These are phyloP conservation scores for Chalciporus piperatus DNA, from an alignment of 768 basidiomycete species.

Conservation along the genomic window DNA sequence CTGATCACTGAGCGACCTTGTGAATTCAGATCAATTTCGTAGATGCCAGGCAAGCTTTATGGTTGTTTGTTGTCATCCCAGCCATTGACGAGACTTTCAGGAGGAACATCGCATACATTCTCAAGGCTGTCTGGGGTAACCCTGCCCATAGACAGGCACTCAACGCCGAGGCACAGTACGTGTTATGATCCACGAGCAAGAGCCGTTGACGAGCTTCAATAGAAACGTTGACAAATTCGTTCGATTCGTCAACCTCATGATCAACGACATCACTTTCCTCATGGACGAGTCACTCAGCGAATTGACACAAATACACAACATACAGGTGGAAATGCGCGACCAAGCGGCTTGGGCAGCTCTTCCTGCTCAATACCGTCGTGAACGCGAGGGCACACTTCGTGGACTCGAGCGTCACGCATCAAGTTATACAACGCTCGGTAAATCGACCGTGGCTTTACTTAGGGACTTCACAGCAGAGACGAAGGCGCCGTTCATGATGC, in stretches of 20 bases:
- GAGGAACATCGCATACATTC: conserved; percentile 81
- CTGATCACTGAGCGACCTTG: conserved; percentile 7
- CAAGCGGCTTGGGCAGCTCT: conserved; percentile 63
- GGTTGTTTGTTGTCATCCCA: not conserved
- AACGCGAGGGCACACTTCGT: conserved; percentile 75
- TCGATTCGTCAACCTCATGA: conserved; percentile 94
- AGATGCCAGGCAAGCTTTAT: conserved; percentile 51
- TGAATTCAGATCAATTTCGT: not conserved
- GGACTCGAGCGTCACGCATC: conserved; percentile 82
- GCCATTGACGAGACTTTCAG: conserved; percentile 38
- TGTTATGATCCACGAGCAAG: not conserved
- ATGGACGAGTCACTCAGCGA: conserved; percentile 95
- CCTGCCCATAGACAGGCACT: conserved; percentile 85
- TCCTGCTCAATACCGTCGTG: conserved; percentile 72
- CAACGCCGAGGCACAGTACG: conserved; percentile 72
- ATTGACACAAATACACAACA: conserved; percentile 81
- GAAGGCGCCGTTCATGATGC: conserved; percentile 90
- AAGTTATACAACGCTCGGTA: conserved; percentile 82
- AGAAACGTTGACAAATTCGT: conserved; percentile 93
- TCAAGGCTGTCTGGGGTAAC: conserved; percentile 92
- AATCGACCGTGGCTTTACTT: conserved; percentile 86
- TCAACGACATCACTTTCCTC: conserved; percentile 98
- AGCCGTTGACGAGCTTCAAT: conserved; percentile 7
- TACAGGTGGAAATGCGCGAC: conserved; percentile 84
- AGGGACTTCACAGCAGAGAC: conserved; percentile 92